Percentiles rank a stretch among this genome's conserved stretches.
Conservation (phyloP, 2,329 filamentous ascomycete genomes). For the Xylaria sp. region DNA sequence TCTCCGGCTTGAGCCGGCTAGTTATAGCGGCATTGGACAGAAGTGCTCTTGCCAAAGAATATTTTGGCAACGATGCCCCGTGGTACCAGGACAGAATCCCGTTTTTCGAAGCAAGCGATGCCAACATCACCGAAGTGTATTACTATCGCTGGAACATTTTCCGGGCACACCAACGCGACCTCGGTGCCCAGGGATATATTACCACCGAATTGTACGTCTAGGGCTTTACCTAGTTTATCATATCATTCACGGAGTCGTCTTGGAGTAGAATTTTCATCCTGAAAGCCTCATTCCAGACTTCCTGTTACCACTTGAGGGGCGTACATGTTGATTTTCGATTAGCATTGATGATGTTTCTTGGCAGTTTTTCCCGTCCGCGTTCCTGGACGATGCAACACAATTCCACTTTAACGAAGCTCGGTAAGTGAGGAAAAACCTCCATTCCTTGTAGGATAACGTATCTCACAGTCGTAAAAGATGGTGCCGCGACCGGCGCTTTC, state of each 20-base stretch:
- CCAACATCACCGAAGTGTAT: constrained; percentile 31
- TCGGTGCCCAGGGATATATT: constrained; percentile 30
- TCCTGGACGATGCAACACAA: constrained; percentile 29
- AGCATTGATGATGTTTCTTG: constrained; percentile 28
- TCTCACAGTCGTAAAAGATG: constrained; percentile 14
- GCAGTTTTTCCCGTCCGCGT: constrained; percentile 29
- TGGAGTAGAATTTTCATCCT: neutral
- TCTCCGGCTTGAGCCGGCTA: neutral
- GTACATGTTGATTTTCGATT: neutral
- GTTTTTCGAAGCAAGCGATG: constrained; percentile 33
- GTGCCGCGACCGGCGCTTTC: constrained; percentile 34
- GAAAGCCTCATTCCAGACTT: too few relatives aligned
- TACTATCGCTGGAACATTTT: constrained; percentile 36
- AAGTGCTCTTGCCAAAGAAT: constrained; percentile 21
- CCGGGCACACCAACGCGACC: constrained; percentile 32
- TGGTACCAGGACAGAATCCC: constrained; percentile 34
- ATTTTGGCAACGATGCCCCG: constrained; percentile 33
- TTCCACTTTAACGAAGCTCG: constrained; percentile 32
- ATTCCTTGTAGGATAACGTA: neutral
- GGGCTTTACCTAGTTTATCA: neutral
- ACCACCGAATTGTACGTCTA: constrained; percentile 31
- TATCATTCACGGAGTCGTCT: neutral
- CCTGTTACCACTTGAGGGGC: neutral
- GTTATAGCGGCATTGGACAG: constrained; percentile 16
- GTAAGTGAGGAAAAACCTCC: neutral